phyloP scores from a whole-genome alignment of 2,329 filamentous ascomycete species.

The Aspergillus sojae region DNA sequence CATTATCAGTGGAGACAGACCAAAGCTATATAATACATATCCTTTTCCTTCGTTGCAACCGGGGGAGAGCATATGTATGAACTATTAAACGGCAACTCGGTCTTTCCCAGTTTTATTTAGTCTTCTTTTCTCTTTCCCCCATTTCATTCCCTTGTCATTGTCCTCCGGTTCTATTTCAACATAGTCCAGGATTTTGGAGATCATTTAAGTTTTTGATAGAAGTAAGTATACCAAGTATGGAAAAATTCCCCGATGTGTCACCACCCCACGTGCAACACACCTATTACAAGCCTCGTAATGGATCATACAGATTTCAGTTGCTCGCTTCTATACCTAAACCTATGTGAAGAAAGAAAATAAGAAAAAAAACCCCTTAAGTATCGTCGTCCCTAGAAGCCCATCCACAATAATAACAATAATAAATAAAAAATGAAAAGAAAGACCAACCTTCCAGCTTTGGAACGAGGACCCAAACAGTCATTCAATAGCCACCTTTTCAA shows the following conservation, averaged over 20 bases:
- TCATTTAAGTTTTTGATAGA: not conserved
- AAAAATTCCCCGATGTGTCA: conserved; percentile 1
- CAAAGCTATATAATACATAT: not conserved
- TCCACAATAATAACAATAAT: not conserved
- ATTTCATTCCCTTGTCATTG: not conserved
- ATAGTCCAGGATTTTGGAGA: not conserved
- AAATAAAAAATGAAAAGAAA: not conserved
- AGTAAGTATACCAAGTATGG: not conserved
- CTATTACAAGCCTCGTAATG: not conserved
- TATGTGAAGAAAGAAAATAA: not conserved
- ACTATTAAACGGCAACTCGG: not conserved
- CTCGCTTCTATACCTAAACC: conserved; percentile 8
- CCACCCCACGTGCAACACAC: not conserved
- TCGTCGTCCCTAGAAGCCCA: not conserved
- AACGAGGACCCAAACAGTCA: not conserved
- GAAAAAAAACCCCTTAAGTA: not conserved
- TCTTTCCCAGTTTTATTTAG: not conserved
- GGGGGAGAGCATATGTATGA: not conserved
- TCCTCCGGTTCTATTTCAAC: not conserved
- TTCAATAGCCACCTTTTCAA: conserved; percentile 15
- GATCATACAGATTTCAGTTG: not conserved
- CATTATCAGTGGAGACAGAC: not conserved
- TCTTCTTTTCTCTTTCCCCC: too few relatives aligned
- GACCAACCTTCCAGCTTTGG: not conserved
- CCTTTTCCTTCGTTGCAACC: not conserved